Base-by-base conservation (phyloP, 345 rosid species). In the Salix dunnii region DNA sequence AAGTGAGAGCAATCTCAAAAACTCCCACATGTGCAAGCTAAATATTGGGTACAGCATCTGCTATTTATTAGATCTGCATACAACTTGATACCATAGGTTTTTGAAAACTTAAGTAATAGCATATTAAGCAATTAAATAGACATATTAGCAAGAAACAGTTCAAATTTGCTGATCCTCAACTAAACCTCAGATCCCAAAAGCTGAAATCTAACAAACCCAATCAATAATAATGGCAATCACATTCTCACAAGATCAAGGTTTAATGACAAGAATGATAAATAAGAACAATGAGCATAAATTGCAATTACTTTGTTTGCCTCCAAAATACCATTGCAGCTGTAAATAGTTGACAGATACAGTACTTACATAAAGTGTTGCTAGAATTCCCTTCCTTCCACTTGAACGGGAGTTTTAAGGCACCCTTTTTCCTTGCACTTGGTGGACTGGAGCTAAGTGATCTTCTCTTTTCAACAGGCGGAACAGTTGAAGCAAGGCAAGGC, bases 401-500 rank as follows among this genome's bases (percentile, higher is more conserved):
- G 70, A 82, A 82, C 31, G 84, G 75, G 64, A 78, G 72, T 48
- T 67, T 82, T 25, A 70, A 43, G 5, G 84, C 76, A 70, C 76
- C 25, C 69, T 66, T 82, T 70, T 78, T 82, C 73, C 79, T 82
- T 36, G 84, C 76, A 43, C 79, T 78, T 23, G 84, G 81, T 18
- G 84, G 81, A 71, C 84, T 82, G 17, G 79, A 78, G 70, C 70
- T 71, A 20, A 82, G 36, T 14, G 84, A 78, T 78, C 84, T 70
- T 55, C 84, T 77, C 81, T 82, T 82, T 43, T 82, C 84, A 65
- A 77, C 65, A 21, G 78, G 53, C 55, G 79, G 55, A 55, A 78
- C 78, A 23, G 76, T 60, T 2, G 81, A 82, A 71, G 83, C 80
- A 68, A 82, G 81, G 46, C 81, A 82, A 77, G 84, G 84, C 67